These are phyloP conservation scores for Discostella stelligera DNA, from an alignment of 352 stramenopile species.

Conservation along the genomic window DNA sequence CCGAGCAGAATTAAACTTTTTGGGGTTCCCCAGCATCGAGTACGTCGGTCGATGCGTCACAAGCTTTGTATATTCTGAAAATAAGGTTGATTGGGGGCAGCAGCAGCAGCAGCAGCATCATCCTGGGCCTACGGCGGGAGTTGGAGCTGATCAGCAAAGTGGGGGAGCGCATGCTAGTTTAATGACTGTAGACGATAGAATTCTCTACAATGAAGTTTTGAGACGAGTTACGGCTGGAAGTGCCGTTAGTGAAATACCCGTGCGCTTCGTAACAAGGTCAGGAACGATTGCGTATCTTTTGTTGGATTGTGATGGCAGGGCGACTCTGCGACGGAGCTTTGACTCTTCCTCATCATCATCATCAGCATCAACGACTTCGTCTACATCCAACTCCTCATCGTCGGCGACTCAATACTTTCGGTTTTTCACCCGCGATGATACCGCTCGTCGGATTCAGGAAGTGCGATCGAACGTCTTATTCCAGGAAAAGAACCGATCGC, in stretches of 20 bases:
- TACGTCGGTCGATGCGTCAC: slow-evolving; percentile 55
- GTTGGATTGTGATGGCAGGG: slow-evolving; percentile 56
- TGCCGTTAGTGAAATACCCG: slow-evolving; percentile 51
- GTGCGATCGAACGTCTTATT: slow-evolving; percentile 55
- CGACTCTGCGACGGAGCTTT: slow-evolving; percentile 5
- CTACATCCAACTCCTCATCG: not conserved
- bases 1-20: slow-evolving; percentile 50
- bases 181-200: slow-evolving; percentile 49
- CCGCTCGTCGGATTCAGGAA: slow-evolving; percentile 52
- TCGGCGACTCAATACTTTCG: slow-evolving; percentile 29
- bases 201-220: slow-evolving; percentile 57
- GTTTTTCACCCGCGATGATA: slow-evolving; percentile 68
- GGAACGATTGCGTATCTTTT: slow-evolving; percentile 58
- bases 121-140: not conserved
- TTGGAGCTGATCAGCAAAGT: slow-evolving; percentile 2
- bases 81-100: not conserved
- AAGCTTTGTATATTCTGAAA: slow-evolving; percentile 50
- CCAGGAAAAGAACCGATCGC: slow-evolving; percentile 55
- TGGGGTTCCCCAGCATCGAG: slow-evolving; percentile 44
- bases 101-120: too few relatives aligned
- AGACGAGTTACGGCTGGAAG: slow-evolving; percentile 52
- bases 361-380: slow-evolving; percentile 7
- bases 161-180: slow-evolving; percentile 12
- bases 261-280: slow-evolving; percentile 52
- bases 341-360: slow-evolving; percentile 20